Base-by-base conservation (phyloP, 208 protist genomes). In the Trypanosoma brucei region DNA sequence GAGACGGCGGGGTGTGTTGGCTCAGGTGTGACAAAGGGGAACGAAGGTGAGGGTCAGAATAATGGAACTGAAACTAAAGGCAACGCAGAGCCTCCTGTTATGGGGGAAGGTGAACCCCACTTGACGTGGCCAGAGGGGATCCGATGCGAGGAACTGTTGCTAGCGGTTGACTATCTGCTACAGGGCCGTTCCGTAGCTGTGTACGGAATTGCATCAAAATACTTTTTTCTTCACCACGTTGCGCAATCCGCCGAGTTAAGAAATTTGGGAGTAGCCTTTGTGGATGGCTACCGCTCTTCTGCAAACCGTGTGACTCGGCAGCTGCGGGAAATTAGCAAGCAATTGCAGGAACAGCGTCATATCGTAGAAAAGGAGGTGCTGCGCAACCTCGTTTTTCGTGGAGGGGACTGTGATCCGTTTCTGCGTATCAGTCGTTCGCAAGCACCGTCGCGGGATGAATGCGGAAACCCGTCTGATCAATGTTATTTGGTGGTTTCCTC, bases 111-210 rank as follows among this genome's bases (percentile, higher is more conserved):
- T 53, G 8, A 11, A 33, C 3, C 64, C 37, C 59, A 49, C 30
- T 31, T 83, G 30, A n/a, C 33, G 22, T 90, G 83, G 83, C 80
- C 83, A 33, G 59, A 76, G 31, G 77, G 71, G 8, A 62, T 88
- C n/a, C 54, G 69, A 39, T 79, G 78, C 9, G 68, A 70, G 8
- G 85, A 93, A 66, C 73, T 89, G 30, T 66, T 74, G n/a, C 63
- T 91, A n/a, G 74, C 62, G 22, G 49, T 89, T 6, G 85, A 94
- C 55, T 75, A 89, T 71, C 59, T 94, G 3, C 59, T 83, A 48
- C 81, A 88, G 6, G 88, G 88, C 45, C 80, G 83, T 56, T 86
- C 76, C 52, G 76, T 92, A 42, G 88, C 77, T 8, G 83, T 94
- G 8, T 90, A 84, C 66, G 88, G 88, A 13, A 67, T 88, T 49